Base-by-base conservation (phyloP, 306 rosid species). In the Lathyrus oleraceus region DNA sequence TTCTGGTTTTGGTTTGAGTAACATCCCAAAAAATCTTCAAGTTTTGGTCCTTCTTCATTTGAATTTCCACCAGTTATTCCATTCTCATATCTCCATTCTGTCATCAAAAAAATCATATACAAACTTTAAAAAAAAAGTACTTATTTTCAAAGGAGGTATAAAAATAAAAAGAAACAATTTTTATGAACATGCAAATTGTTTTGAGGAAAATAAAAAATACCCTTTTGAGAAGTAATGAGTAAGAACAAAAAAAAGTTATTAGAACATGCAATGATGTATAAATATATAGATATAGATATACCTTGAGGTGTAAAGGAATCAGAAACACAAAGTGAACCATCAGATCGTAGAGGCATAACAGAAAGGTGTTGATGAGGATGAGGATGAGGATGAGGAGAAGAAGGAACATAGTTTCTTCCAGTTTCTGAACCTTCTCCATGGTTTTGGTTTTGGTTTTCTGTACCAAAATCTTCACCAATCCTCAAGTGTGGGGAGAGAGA, bases 401-500 rank as follows among this genome's bases (percentile, higher is more conserved):
- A 10, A 19, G 58, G 20, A 61, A 5, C 27, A 45, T 40, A 51
- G 16, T 53, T 53, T 21, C 62, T 48, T 38, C 56, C 77, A 56
- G 43, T 48, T 38, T 44, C 79, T 38, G 48, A 17, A 17, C 54
- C 72, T 35, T 59, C 79, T 52, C 59, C 74, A 45, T 58, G 77
- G 51, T 86, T 81, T 67, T 83, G 76, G 49, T 86, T 82, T 67
- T 83, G 85, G 43, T 77, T 77, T 68, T 84, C 91, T 42, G 85
- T 79, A 6, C 84, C 88, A 66, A 81, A 86, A 5, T 78, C 88
- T 73, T 88, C 95, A 73, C 87, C 89, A 81, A 87, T 83, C 84
- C 96, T 81, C 79, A 91, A 76, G 83, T 89, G 99, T 32, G 99
- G 99, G 85, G 87, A 86, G 12, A 94, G 86, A 78, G 99, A 91